Evolutionary conservation across 768 basidiomycete genomes (phyloP), one percentile per base, ranked within the genome.

Genomic region (Erythrobasidium yunnanense): DNA sequence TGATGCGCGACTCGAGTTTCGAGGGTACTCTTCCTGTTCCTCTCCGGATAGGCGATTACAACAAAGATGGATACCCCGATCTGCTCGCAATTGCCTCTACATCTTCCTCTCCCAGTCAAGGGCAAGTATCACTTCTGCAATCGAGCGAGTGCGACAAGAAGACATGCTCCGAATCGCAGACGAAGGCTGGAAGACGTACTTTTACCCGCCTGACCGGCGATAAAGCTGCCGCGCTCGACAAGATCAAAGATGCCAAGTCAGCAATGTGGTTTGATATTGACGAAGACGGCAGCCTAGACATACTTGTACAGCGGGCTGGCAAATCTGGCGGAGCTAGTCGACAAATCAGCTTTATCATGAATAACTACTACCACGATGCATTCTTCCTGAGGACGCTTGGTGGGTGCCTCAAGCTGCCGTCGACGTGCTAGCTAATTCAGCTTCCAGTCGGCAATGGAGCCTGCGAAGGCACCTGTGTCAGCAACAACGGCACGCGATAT

Each of bases 291-390:
- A 83, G 84, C 0, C 78, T 97, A 33, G 95, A 99, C 76, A 83
- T 99, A n/a, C 80, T 95, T 76, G 81, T 97, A 0, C 91, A 93
- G 73, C 79, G 95, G 45, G 83, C 84, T 0, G 90, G 90, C 1
- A 77, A 78, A 2, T 83, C 84, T 55, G 81, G 82, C 1, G 78
- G 77, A 47, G 66, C 70, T 1, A 68, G 70, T 27, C 60, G 75
- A 18, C 71, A 68, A 42, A 77, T 88, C 18, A 73, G 83, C 3
- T 93, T 99, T 73, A 79, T 99, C 52, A 90, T 93, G 77, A 99
- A 99, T 73, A 97, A 96, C 75, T 88, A 92, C 73, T 97, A 93
- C 73, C 91, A 91, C 73, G 95, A 99, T 70, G 93, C 95, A 0
- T 99, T 99, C 80, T 99, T 97, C 82, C 80, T 97, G 56, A 96